These are phyloP conservation scores for Ulota crispa DNA, from an alignment of 225 moss, liverwort and hornwort genomes.

Conservation along the genomic window DNA sequence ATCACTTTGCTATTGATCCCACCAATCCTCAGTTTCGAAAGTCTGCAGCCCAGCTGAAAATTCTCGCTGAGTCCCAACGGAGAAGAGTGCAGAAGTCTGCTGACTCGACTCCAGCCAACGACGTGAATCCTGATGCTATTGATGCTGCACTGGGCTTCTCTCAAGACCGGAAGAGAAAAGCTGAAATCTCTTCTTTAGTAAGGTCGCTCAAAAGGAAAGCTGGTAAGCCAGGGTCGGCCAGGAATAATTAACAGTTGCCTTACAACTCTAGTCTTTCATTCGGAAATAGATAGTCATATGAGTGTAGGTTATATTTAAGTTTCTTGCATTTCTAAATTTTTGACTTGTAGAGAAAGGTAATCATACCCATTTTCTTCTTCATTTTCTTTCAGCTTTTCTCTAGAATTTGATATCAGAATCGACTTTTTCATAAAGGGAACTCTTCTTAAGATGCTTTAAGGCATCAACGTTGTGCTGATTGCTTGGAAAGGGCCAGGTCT, in stretches of 20 bases:
- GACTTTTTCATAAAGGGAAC: not conserved
- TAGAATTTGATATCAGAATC: not conserved
- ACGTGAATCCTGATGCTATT: conserved; percentile 19
- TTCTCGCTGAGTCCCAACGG: conserved; percentile 64
- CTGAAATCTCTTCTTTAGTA: conserved; percentile 76
- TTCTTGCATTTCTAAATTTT: conserved; percentile 16
- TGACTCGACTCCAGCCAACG: conserved; percentile 13
- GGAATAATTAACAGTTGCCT: conserved; percentile 6
- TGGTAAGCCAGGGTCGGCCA: conserved; percentile 18
- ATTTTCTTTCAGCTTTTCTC: not conserved
- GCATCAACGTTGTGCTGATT: not conserved
- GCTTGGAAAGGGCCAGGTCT: not conserved
- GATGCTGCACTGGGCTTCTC: conserved; percentile 13
- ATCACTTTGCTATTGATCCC: conserved; percentile 90
- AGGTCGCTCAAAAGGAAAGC: conserved; percentile 81
- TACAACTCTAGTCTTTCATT: conserved; percentile 17
- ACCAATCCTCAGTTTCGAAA: conserved; percentile 88
- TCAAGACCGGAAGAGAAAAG: conserved; percentile 63
- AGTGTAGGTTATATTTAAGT: conserved; percentile 13
- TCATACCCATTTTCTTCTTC: not conserved
- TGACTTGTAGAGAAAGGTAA: conserved; percentile 8
- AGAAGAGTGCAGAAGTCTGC: conserved; percentile 45
- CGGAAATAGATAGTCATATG: conserved; percentile 29
- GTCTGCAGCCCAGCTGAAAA: conserved; percentile 56
- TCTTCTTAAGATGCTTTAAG: conserved; percentile 7